Evolutionary conservation across 2,329 filamentous ascomycete genomes (phyloP).

Genomic region (Aspergillus terreus): DNA sequence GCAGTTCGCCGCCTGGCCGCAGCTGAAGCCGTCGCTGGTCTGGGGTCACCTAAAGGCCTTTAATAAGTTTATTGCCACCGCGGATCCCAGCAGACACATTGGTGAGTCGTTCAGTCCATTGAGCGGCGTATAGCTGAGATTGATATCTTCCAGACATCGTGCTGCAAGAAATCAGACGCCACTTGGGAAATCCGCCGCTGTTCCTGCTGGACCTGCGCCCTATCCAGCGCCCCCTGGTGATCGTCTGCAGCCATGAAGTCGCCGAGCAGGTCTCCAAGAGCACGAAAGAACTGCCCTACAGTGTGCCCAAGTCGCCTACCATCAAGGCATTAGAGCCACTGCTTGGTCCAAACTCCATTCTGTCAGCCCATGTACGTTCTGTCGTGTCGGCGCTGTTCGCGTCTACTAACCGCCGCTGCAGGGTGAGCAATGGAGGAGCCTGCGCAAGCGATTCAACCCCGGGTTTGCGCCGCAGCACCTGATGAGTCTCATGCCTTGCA

Average conservation of each 20-base stretch:
- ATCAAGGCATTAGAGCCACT: neutral
- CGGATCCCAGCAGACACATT: slow-evolving; percentile 5
- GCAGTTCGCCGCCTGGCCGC: slow-evolving; percentile 10
- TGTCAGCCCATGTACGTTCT: slow-evolving; percentile 5
- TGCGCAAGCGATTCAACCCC: slow-evolving; percentile 29
- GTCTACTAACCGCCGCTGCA: slow-evolving; percentile 5
- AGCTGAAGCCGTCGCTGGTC: slow-evolving; percentile 11
- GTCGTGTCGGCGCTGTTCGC: neutral
- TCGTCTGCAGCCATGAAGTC: slow-evolving; percentile 15
- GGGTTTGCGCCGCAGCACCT: slow-evolving; percentile 28
- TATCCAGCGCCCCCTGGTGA: slow-evolving; percentile 1
- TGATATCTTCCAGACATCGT: neutral
- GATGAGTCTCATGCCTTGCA: slow-evolving; percentile 21
- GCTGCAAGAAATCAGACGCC: neutral
- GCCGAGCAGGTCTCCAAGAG: slow-evolving; percentile 14
- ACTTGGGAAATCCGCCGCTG: slow-evolving; percentile 4
- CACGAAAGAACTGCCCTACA: slow-evolving; percentile 15
- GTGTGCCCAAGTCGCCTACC: slow-evolving; percentile 10
- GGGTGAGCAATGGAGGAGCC: slow-evolving; percentile 24
- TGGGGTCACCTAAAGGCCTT: slow-evolving; percentile 12
- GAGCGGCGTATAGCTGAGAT: neutral
- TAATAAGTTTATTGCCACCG: slow-evolving; percentile 5
- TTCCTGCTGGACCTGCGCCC: slow-evolving; percentile 15
- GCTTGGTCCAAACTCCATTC: slow-evolving; percentile 9
- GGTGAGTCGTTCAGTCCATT: slow-evolving; percentile 1